Base-by-base conservation (phyloP, 495 filamentous ascomycete genomes). In the Neurospora discreta region DNA sequence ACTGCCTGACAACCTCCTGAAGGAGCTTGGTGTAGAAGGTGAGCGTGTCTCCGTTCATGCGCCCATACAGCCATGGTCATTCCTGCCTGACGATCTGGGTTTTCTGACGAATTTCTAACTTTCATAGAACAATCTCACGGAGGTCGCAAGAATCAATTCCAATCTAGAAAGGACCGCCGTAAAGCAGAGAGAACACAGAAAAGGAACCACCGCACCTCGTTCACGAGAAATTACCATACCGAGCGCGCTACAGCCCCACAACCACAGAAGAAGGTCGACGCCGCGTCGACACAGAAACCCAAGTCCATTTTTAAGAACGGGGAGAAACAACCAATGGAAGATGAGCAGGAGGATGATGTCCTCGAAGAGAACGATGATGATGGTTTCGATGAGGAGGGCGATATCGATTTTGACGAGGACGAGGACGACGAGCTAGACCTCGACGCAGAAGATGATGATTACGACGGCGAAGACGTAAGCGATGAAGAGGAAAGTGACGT, bases 151-250 rank as follows among this genome's bases (percentile, higher is more conserved):
- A 23, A 33, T 20, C 39, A 71, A 13, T 65, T 60, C 0, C 70
- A 74, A 23, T 83, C 81, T 1, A 81, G 86, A 70, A 86, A 84
- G 76, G 84, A 87, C 8, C 84, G 78, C 11, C 81, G 86, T 3
- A 87, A 85, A 74, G 80, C 80, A n/a, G 81, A 84, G 67, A 80
- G 86, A 6, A 74, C 78, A 30, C 78, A 86, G 36, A 84, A 81
- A 77, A 77, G 75, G 76, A 73, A 73, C 30, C 74, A 72, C n/a
- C 81, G 73, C 65, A 71, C 72, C 39, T 41, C 16, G 18, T 44
- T 69, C 6, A 30, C 39, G 11, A 69, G 69, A 75, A 75, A 68
- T 39, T 58, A 68, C 5, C 72, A 41, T n/a, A 46, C 41, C 71
- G 74, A 74, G 44, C 71, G 73, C n/a, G 40, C 41, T 5, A n/a